A percentile compares a stretch with the other conserved stretches of the same genome.
Conservation (phyloP, 2,329 filamentous ascomycete genomes). For the Aspergillus sp. region DNA sequence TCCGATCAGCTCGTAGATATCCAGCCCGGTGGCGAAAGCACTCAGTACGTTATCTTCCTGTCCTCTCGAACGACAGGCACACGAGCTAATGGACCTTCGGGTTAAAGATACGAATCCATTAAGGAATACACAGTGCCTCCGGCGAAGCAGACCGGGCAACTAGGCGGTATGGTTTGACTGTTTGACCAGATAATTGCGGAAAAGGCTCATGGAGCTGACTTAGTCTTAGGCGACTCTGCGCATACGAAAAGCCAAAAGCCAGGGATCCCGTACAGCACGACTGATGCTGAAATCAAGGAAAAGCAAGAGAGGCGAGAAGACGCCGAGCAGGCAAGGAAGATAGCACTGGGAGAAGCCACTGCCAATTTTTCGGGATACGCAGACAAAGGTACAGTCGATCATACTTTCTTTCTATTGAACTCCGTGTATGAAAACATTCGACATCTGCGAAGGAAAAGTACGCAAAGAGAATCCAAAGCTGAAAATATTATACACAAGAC, state of each 20-base stretch:
- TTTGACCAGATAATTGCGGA: not conserved
- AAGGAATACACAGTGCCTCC: conserved; percentile 51
- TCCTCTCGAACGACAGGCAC: not conserved
- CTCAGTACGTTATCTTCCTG: conserved; percentile 47
- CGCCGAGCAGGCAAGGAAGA: conserved; percentile 53
- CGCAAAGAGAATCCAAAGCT: conserved; percentile 28
- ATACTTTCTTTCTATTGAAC: conserved; percentile 27
- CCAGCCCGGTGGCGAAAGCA: conserved; percentile 59
- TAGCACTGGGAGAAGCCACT: conserved; percentile 57
- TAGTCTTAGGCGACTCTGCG: conserved; percentile 22
- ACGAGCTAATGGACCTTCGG: too few species aligned
- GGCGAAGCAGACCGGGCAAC: conserved; percentile 56
- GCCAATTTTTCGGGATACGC: conserved; percentile 35
- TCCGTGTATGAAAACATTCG: conserved; percentile 26
- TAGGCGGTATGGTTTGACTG: conserved; percentile 48
- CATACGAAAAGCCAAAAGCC: conserved; percentile 35
- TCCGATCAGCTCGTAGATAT: conserved; percentile 58
- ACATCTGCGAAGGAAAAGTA: conserved; percentile 14
- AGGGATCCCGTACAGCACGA: not conserved
- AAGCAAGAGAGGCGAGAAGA: conserved; percentile 41
- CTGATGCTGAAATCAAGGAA: not conserved
- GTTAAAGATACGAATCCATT: conserved; percentile 57
- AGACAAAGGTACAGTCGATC: conserved; percentile 38
- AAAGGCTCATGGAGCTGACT: not conserved
- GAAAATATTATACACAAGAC: conserved; percentile 44